Conservation (phyloP, 495 filamentous ascomycete species). For the Elaphomyces granulatus region DNA sequence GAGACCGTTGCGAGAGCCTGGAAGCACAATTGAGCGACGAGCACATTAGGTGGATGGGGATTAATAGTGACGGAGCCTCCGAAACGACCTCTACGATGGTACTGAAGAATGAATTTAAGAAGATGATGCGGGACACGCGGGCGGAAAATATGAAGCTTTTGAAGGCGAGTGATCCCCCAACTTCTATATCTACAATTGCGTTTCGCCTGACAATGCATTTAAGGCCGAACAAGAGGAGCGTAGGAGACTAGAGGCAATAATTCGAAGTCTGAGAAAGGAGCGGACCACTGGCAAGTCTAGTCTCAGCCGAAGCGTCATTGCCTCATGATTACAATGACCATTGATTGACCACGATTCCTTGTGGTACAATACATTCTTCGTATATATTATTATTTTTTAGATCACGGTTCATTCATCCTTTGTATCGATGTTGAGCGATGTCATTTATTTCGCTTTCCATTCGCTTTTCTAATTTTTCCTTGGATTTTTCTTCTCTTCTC, state of each 20-base stretch:
- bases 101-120: slow-evolving; percentile 71
- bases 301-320: slow-evolving; percentile 34
- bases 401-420: too few species aligned
- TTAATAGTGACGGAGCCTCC: slow-evolving; percentile 34
- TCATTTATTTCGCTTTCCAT: too few species aligned
- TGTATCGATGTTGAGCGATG: too few species aligned
- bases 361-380: too few species aligned
- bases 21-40: slow-evolving; percentile 59
- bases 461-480: too few species aligned
- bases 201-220: slow-evolving; percentile 4
- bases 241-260: slow-evolving; percentile 44
- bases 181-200: too few species aligned
- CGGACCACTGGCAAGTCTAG: slow-evolving; percentile 37
- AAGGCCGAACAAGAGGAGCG: slow-evolving; percentile 64
- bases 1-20: slow-evolving; percentile 53
- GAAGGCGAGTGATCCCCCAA: slow-evolving; percentile 42
- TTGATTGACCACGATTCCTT: too few species aligned
- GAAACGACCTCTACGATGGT: slow-evolving; percentile 58
- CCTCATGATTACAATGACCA: too few species aligned
- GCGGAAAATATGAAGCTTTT: slow-evolving; percentile 54
- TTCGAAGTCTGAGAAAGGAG: slow-evolving; percentile 42
- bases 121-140: slow-evolving; percentile 78
- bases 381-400: too few species aligned
- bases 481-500: too few species aligned
- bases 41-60: slow-evolving; percentile 53